These are phyloP conservation scores for Pulveroboletus sp. DNA, from an alignment of 768 basidiomycete species.

Conservation along the genomic window DNA sequence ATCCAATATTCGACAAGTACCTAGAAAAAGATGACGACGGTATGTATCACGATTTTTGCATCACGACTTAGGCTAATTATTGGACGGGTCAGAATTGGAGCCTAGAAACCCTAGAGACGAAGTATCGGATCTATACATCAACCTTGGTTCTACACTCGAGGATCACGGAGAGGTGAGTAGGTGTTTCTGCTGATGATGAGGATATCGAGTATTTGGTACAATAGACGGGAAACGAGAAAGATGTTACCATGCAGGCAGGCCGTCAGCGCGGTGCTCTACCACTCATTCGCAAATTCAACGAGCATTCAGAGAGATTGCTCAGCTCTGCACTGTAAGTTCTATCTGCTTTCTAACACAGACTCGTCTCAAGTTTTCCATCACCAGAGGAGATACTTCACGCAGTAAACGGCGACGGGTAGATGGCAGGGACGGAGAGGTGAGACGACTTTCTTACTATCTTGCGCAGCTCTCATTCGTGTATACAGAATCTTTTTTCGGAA, in stretches of 20 bases:
- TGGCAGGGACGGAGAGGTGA: slow-evolving; percentile 43
- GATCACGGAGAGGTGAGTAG: slow-evolving; percentile 81
- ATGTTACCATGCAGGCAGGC: slow-evolving; percentile 95
- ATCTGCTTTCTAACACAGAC: slow-evolving; percentile 2
- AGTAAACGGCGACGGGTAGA: slow-evolving; percentile 59
- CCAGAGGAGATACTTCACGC: slow-evolving; percentile 54
- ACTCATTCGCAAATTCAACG: slow-evolving; percentile 94
- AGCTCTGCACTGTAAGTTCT: slow-evolving; percentile 69
- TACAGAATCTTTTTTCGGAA: slow-evolving; percentile 43
- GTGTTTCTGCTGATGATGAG: background rate
- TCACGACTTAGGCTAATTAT: background rate
- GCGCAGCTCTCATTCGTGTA: background rate
- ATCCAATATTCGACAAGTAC: slow-evolving; percentile 94
- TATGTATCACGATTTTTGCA: slow-evolving; percentile 32
- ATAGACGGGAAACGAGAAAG: slow-evolving; percentile 86
- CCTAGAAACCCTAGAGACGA: slow-evolving; percentile 69
- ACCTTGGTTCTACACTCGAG: slow-evolving; percentile 83
- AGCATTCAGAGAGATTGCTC: slow-evolving; percentile 89
- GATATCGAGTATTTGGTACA: background rate
- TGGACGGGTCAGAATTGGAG: slow-evolving; percentile 56
- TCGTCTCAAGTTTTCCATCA: background rate
- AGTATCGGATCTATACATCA: slow-evolving; percentile 73
- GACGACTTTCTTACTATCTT: slow-evolving; percentile 1
- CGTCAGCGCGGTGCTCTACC: slow-evolving; percentile 85
- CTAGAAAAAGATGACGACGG: slow-evolving; percentile 96